Evolutionary conservation across 2,329 filamentous ascomycete species (phyloP), one percentile per base, ranked within the genome.

Genomic region (Alternaria brassicicola): DNA sequence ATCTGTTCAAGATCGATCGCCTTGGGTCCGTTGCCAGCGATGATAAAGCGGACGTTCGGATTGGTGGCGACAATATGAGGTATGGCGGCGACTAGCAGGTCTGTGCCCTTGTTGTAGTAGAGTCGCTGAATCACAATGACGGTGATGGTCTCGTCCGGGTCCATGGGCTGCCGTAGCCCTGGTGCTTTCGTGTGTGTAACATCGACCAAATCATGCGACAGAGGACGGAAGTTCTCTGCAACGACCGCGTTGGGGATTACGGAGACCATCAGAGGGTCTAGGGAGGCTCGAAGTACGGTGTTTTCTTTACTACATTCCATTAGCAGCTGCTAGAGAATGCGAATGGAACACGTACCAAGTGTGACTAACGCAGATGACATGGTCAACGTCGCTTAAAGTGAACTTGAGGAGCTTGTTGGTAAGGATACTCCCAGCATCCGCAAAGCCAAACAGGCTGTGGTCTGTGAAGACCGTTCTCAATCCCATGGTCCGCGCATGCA

Each of bases 371-470:
- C 95, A 99, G 45, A 99, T 96, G 61, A 96, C 93, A 83, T 99
- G 95, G 73, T 98, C 95, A 13, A 99, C 93, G 74, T 99, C 95
- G 76, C 94, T 98, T 64, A 99, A 77, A 0, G 88, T 94, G 73
- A 99, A 99, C 76, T 99, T 99, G 55, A 99, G 84, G 36, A 99
- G 82, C 80, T 99, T 99, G 76, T 99, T 99, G 30, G 94, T 96
- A 58, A 99, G 82, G 63, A 99, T 99, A 65, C 94, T 98, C 1
- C 88, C 92, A 1, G 95, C 93, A 78, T 99, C 96, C 43, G 94
- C 95, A 72, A 99, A 99, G 1, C 95, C 95, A 80, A 98, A 98
- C 3, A 99, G 84, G 38, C 93, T 97, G 78, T 99, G 95, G 72
- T 99, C 95, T 0, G 95, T 99, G 73, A 98, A 98, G 42, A 97